Percentiles rank a stretch among this genome's conserved stretches.
Conservation (phyloP, 108 stramenopile species). For the Stephanodiscus triporus region DNA sequence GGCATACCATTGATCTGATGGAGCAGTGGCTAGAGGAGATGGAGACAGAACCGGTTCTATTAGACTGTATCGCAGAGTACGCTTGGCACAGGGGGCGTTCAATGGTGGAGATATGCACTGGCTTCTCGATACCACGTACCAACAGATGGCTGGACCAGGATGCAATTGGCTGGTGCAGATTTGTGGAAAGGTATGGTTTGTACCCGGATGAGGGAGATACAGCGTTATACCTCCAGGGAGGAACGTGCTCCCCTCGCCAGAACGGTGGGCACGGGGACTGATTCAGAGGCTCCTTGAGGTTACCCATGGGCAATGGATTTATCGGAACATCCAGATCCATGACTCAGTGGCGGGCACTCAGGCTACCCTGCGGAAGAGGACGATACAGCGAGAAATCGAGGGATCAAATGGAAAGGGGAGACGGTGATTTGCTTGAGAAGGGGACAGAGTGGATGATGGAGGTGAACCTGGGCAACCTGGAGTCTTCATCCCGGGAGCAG, state of each 20-base stretch:
- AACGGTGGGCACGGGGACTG: background rate
- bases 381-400: background rate
- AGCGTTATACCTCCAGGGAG: background rate
- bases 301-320: conserved; percentile 3
- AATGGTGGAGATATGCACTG: background rate
- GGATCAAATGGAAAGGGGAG: conserved; percentile 9
- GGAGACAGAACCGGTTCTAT: background rate
- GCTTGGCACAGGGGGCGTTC: background rate
- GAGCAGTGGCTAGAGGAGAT: background rate
- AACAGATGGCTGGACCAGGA: conserved; percentile 7
- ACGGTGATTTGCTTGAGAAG: background rate
- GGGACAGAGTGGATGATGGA: conserved; percentile 8
- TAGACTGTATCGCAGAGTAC: background rate
- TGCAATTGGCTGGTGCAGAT: conserved; percentile 20
- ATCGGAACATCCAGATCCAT: conserved; percentile 12
- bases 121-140: background rate
- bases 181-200: conserved; percentile 25
- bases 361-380: conserved; percentile 4
- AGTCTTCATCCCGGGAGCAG: background rate
- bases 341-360: background rate
- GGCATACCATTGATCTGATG: background rate
- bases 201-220: background rate
- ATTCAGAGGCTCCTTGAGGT: background rate
- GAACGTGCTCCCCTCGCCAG: background rate
- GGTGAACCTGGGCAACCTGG: background rate